These are phyloP conservation scores for Penicillium diatomitis DNA, from an alignment of 495 filamentous ascomycete species.

Conservation along the genomic window DNA sequence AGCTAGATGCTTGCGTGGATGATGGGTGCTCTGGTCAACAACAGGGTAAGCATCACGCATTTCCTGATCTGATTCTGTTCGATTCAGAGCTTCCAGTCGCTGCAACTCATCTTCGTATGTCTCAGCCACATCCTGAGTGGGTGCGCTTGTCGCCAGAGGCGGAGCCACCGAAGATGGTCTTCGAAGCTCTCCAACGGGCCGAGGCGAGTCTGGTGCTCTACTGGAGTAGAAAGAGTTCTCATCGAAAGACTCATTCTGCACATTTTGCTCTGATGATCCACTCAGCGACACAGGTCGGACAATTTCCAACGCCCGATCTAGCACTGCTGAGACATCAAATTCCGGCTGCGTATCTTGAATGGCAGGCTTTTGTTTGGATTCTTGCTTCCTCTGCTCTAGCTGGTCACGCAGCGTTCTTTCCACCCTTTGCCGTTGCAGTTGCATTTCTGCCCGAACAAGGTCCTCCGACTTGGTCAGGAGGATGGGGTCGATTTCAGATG, in stretches of 20 bases:
- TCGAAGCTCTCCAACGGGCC: conserved; percentile 21
- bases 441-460: conserved; percentile 71
- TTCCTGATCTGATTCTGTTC: conserved; percentile 36
- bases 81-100: conserved; percentile 38
- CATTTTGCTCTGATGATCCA: conserved; percentile 42
- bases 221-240: conserved; percentile 95
- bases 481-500: conserved; percentile 61
- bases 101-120: conserved; percentile 39
- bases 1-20: conserved; percentile 23
- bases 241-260: conserved; percentile 69
- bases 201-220: conserved; percentile 47
- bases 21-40: conserved; percentile 29
- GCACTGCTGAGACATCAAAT: conserved; percentile 66
- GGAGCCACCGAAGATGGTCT: conserved; percentile 22
- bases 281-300: conserved; percentile 55
- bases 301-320: conserved; percentile 61
- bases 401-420: conserved; percentile 71
- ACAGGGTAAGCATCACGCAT: conserved; percentile 39
- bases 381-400: conserved; percentile 53
- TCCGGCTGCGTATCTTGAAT: conserved; percentile 53
- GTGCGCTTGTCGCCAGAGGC: conserved; percentile 16
- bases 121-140: conserved; percentile 17
- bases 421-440: conserved; percentile 68
- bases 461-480: conserved; percentile 78
- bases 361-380: conserved; percentile 44